These are phyloP conservation scores for Trichosporon faecale DNA, from an alignment of 1,284 basidiomycete genomes.

Conservation along the genomic window DNA sequence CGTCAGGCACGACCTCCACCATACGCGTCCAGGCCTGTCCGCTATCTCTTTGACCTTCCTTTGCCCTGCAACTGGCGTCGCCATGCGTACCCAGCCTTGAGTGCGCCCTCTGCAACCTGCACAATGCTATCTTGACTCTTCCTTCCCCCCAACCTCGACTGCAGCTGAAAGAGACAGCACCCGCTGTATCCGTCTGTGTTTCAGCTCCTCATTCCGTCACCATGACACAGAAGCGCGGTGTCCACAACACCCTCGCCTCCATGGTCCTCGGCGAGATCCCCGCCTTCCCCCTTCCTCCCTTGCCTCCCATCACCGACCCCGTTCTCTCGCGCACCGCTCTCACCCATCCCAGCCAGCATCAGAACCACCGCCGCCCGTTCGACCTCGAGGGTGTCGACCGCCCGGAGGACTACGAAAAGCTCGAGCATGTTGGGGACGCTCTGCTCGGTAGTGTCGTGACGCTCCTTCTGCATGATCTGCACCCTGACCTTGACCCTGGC, in stretches of 20 bases:
- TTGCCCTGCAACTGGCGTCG: not conserved
- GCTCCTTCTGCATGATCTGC: constrained; percentile 38
- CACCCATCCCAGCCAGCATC: constrained; percentile 31
- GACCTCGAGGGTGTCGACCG: constrained; percentile 19
- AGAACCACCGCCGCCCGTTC: constrained; percentile 8
- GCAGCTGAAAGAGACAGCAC: too few relatives aligned
- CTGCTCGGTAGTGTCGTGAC: constrained; percentile 37
- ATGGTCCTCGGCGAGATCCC: constrained; percentile 26
- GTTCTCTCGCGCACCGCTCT: constrained; percentile 24
- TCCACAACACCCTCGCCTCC: constrained; percentile 12
- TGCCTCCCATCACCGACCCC: constrained; percentile 34
- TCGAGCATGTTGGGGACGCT: constrained; percentile 46
- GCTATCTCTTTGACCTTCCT: not conserved
- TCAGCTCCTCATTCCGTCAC: not conserved
- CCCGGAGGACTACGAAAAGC: constrained; percentile 43
- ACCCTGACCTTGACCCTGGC: constrained; percentile 36
- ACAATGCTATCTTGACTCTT: not conserved
- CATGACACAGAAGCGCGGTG: not conserved
- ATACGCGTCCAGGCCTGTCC: not conserved
- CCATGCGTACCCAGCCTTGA: not conserved
- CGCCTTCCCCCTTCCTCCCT: constrained; percentile 30
- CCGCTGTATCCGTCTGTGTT: too few relatives aligned
- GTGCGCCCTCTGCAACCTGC: not conserved
- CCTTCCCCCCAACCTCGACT: not conserved
- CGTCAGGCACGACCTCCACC: constrained; percentile 9